Evolutionary conservation across 176 grass and related monocot species (phyloP), one percentile per base, ranked within the genome.

Genomic region (Oryza punctata): DNA sequence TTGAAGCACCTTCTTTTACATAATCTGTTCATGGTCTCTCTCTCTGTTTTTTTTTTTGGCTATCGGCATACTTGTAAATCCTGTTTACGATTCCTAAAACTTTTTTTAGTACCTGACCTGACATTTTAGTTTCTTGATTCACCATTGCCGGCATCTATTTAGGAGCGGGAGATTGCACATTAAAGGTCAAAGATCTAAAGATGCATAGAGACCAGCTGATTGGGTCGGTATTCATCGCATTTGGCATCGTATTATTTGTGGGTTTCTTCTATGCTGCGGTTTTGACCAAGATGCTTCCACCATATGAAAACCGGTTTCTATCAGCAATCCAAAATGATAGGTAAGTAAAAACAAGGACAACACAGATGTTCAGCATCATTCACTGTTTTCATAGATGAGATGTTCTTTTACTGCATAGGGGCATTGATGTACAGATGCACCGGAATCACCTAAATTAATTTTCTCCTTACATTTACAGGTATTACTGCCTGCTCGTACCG

Each of bases 401-500:
- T 21, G 21, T 60, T 60, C 54, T 60, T 68, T 49, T 38, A 14
- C 28, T 10, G 3, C 19, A 10, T 12, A 21, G 54, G 28, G 41
- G 65, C 21, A 73, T n/a, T 73, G 33, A 40, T 41, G 40, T 40
- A 38, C 15, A 14, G 24, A 19, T 35, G 41, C 4, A 11, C 2
- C 46, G 76, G 28, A 35, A 35, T 44, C 1, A 5, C 3, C 47
- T 81, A 37, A 37, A 59, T 73, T 16, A 19, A 37, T 44, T 44
- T 54, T 38, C 19, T 59, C 5, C 12, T 24, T 85, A 74, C 9
- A 84, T 67, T 86, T 66, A 12, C 72, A 98, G 96, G 80, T 95
- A 95, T 81, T 95, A 93, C 66, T 93, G 91, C 66, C 37, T 95
- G 67, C 79, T 91, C 32, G 69, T 95, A 52, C 91, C 93, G 6